Conservation (phyloP, 2,329 filamentous ascomycete species). For the Claviceps fusiformis region DNA sequence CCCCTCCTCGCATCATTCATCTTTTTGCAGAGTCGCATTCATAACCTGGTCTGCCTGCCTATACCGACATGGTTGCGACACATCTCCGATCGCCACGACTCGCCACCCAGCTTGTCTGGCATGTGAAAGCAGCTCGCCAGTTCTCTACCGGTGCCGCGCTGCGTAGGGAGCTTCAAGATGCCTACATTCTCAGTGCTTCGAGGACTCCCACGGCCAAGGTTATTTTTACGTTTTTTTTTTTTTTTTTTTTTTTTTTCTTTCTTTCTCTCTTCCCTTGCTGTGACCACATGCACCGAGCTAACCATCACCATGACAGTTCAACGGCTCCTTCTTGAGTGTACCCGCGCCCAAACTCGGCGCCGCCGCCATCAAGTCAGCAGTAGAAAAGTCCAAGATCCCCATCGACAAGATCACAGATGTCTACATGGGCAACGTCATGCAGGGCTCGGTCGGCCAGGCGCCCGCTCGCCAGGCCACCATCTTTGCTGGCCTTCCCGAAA, state of each 20-base stretch:
- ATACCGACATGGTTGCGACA: slow-evolving; percentile 16
- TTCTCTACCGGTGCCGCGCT: slow-evolving; percentile 33
- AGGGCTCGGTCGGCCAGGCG: slow-evolving; percentile 72
- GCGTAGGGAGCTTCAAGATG: slow-evolving; percentile 65
- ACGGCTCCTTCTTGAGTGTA: slow-evolving; percentile 75
- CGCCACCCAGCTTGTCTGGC: slow-evolving; percentile 22
- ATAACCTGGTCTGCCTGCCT: background rate
- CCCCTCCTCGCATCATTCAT: background rate
- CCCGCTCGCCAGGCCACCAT: slow-evolving; percentile 84
- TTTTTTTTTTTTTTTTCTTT: background rate
- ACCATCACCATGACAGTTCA: slow-evolving; percentile 50
- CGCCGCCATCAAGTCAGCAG: slow-evolving; percentile 78
- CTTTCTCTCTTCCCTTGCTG: background rate
- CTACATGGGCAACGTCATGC: slow-evolving; percentile 94
- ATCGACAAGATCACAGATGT: slow-evolving; percentile 73
- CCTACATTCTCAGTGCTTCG: slow-evolving; percentile 83
- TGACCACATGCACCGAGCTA: background rate
- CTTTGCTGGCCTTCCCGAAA: slow-evolving; percentile 71
- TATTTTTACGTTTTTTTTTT: slow-evolving; percentile 6
- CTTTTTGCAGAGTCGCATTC: background rate
- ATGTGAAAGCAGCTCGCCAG: slow-evolving; percentile 27
- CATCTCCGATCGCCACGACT: slow-evolving; percentile 22
- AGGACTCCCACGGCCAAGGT: slow-evolving; percentile 87
- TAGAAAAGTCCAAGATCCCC: slow-evolving; percentile 76
- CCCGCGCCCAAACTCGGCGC: slow-evolving; percentile 81